Base-by-base conservation (phyloP, 805 yeast genomes). In the Cyberlindnera petersonii region DNA sequence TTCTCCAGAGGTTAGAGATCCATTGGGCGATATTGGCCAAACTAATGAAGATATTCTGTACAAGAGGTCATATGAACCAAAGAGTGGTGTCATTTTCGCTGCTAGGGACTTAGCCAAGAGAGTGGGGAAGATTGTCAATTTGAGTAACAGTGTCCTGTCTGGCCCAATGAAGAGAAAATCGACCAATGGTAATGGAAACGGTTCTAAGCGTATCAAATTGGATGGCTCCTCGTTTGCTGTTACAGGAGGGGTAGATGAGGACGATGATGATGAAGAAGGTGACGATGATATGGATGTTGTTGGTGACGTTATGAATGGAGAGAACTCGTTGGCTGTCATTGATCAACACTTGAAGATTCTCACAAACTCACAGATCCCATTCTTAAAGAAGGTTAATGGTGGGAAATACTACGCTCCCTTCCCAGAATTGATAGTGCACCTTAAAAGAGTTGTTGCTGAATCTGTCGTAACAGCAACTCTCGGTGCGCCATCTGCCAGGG, bases 331-430 rank as follows among this genome's bases (percentile, higher is more conserved):
- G 15, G 33, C 26, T 4, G 47, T 69, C 9, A 64, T 83, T 9
- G 76, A 69, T 36, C 72, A 77, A 35, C 98, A 93, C 59, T 63
- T 91, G 49, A 79, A 77, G 53, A 65, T 89, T 9, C 67, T 91
- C 24, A 64, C 83, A 1, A 63, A 69, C 2, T 69, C 75, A 13
- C 46, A 73, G 2, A 61, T 77, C 3, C 80, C 82, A 23, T 87
- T 91, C 48, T 55, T 91, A 33, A 59, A 66, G 43, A 82, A 78
- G 59, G 47, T 72, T 50, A 67, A 65, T 64, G 77, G 67, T 65
- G 82, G 75, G 48, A 59, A 64, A 1, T 85, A 69, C 53, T 75
- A 76, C 45, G 72, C 84, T 15, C 93, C 93, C 31, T 81, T 69
- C 57, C 64, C 75, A 3, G 66, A 70, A 24, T 50, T 85, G 16